Base-by-base conservation (phyloP, 192 early-diverging fungal genomes). In the Coemansia sp. region DNA sequence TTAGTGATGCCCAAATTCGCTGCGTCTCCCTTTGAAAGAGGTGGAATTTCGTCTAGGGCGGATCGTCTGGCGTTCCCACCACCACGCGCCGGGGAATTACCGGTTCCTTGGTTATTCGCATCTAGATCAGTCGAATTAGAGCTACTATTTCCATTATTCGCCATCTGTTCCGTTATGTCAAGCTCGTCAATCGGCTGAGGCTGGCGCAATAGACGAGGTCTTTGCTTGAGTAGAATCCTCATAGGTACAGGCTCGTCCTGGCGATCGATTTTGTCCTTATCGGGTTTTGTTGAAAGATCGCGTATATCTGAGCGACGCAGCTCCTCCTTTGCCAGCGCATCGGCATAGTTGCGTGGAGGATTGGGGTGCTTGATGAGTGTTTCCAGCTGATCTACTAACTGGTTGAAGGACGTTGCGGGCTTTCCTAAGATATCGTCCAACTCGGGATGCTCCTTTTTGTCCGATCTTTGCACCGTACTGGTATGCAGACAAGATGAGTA, bases 321-420 rank as follows among this genome's bases (percentile, higher is more conserved):
- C 69, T 75, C 71, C 37, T 71, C 67, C 53, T 81, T 81, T 59
- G 68, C 78, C 55, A 81, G 53, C n/a, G 78, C 78, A 61, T 81
- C 78, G 19, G 59, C 78, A 14, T 81, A 81, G 59, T 71, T 81
- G 15, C 65, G 64, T 23, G 78, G 78, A n/a, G 78, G 78, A 15
- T 62, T 71, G 17, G 78, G 78, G 25, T 81, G 68, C 42, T 75
- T 75, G 56, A 81, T 64, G 19, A 75, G 59, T 7, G 48, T 60
- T 38, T 81, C 78, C 2, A 81, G 58, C 66, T 75, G 78, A 5
- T 50, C 62, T 4, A 81, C 57, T 55, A 81, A 45, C 59, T 81
- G 58, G 23, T 41, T 42, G 44, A 81, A 74, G 20, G 65, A 60
- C 11, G 50, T 41, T 0, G 78, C 78, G 3, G 76, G 70, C 38